Percentiles rank a stretch among this genome's conserved stretches.
Conservation (phyloP, 1,139 yeast species). For the Nakaseomyces sp. region DNA sequence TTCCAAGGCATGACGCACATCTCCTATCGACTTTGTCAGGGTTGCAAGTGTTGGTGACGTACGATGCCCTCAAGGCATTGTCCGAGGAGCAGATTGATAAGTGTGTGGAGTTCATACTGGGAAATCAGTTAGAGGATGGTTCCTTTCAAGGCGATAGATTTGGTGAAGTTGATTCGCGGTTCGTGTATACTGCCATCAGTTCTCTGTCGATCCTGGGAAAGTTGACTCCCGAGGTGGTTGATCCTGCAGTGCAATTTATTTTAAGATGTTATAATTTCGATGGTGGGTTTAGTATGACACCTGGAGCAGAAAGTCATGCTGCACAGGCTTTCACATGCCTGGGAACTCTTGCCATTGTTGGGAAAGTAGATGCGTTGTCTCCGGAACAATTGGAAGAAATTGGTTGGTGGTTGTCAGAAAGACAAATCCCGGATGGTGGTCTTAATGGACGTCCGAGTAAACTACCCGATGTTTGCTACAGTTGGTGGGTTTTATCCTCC, state of each 20-base stretch:
- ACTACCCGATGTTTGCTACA: constrained; percentile 90
- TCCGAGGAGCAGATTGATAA: constrained; percentile 28
- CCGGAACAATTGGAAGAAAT: constrained; percentile 32
- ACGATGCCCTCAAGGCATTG: constrained; percentile 45
- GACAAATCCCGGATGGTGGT: constrained; percentile 89
- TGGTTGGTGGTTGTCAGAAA: constrained; percentile 80
- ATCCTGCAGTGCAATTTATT: constrained; percentile 59
- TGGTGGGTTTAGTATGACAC: constrained; percentile 90
- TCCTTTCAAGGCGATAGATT: constrained; percentile 81
- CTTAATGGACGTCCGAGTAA: constrained; percentile 95
- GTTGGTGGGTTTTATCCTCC: constrained; percentile 95
- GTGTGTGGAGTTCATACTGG: constrained; percentile 42
- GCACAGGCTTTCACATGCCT: constrained; percentile 88
- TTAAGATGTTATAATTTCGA: constrained; percentile 76
- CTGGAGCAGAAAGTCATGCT: constrained; percentile 93
- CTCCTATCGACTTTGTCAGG: constrained; percentile 82
- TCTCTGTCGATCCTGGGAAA: constrained; percentile 60
- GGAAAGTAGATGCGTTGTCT: constrained; percentile 42
- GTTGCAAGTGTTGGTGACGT: constrained; percentile 64
- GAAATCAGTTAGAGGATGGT: constrained; percentile 64
- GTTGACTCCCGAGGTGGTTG: constrained; percentile 51
- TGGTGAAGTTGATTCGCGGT: constrained; percentile 90
- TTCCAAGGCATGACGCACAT: constrained; percentile 85
- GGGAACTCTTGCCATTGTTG: constrained; percentile 67
- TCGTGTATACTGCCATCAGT: constrained; percentile 74